phyloP scores from a whole-genome alignment of 2,329 filamentous ascomycete species.

The Diaporthe destruens region DNA sequence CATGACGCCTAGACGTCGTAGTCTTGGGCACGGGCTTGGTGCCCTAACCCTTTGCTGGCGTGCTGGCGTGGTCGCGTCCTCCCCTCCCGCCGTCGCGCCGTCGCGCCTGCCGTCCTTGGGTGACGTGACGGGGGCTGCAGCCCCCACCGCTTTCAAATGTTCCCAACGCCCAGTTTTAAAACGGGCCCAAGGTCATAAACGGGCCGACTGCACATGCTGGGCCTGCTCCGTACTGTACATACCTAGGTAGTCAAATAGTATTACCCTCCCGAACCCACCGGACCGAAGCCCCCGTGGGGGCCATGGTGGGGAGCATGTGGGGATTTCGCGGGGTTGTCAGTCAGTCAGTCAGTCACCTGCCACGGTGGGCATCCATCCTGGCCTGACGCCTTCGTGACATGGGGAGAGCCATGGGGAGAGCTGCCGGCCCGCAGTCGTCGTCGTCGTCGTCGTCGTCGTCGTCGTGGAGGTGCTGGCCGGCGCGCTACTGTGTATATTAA shows the following conservation, averaged over 20 bases:
- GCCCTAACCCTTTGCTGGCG: too few species aligned
- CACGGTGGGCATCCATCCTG: background rate
- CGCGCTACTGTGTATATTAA: too few species aligned
- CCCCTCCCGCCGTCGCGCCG: too few species aligned
- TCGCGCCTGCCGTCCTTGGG: too few species aligned
- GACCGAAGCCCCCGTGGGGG: background rate
- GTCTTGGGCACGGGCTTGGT: conserved; percentile 11
- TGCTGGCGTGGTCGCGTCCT: too few species aligned
- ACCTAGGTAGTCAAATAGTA: too few species aligned
- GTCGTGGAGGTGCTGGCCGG: background rate
- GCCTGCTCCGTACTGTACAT: too few species aligned
- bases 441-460: too few species aligned
- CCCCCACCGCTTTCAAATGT: too few species aligned
- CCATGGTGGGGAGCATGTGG: conserved; percentile 1
- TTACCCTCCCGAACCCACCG: too few species aligned
- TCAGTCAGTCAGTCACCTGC: background rate
- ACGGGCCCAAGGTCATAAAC: background rate
- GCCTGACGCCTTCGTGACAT: conserved; percentile 11
- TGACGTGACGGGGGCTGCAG: too few species aligned
- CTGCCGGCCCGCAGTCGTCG: background rate
- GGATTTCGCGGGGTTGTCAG: conserved; percentile 26
- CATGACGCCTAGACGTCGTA: conserved; percentile 23
- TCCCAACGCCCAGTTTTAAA: conserved; percentile 5
- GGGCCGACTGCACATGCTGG: conserved; percentile 21
- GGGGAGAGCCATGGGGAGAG: background rate